Evolutionary conservation across 2,329 filamentous ascomycete genomes (phyloP).

Genomic region (Aspergillus melleus): DNA sequence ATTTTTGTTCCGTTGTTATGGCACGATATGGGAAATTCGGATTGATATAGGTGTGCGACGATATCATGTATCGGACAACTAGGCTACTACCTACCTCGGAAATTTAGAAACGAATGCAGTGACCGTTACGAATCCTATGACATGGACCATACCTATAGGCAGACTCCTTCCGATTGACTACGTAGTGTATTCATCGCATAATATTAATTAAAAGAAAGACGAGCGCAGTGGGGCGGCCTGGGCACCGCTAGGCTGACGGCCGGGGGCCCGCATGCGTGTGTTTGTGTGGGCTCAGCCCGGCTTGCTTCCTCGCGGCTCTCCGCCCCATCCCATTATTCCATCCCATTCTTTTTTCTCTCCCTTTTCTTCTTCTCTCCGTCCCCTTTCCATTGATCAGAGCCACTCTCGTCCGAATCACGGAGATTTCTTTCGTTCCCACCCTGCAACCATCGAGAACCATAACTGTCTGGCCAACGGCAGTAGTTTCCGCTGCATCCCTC

Average conservation of each 20-base stretch:
- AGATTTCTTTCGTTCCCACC: neutral
- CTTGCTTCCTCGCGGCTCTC: constrained; percentile 3
- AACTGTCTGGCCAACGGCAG: neutral
- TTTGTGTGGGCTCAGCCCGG: constrained; percentile 3
- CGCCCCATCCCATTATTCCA: constrained; percentile 2
- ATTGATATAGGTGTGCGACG: constrained; percentile 13
- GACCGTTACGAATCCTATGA: constrained; percentile 13
- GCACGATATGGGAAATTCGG: constrained; percentile 14
- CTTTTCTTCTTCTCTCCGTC: constrained; percentile 1
- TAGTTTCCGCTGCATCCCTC: neutral
- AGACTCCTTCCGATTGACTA: too few relatives aligned
- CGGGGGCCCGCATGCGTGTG: constrained; percentile 24
- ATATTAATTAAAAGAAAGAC: neutral
- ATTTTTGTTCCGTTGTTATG: constrained; percentile 15
- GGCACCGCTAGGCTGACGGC: constrained; percentile 11
- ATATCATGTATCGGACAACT: constrained; percentile 6
- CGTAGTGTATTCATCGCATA: neutral
- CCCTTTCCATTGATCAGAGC: neutral
- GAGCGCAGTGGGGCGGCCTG: neutral
- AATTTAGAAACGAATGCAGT: constrained; percentile 22
- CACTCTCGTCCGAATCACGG: neutral
- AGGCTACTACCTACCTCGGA: constrained; percentile 1
- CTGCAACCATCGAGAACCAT: neutral
- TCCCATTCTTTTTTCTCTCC: constrained; percentile 11
- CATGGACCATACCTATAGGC: neutral